Percentiles rank a stretch among this genome's conserved stretches.
Conservation (phyloP, 2,329 filamentous ascomycete species). For the Blastomyces silverae region DNA sequence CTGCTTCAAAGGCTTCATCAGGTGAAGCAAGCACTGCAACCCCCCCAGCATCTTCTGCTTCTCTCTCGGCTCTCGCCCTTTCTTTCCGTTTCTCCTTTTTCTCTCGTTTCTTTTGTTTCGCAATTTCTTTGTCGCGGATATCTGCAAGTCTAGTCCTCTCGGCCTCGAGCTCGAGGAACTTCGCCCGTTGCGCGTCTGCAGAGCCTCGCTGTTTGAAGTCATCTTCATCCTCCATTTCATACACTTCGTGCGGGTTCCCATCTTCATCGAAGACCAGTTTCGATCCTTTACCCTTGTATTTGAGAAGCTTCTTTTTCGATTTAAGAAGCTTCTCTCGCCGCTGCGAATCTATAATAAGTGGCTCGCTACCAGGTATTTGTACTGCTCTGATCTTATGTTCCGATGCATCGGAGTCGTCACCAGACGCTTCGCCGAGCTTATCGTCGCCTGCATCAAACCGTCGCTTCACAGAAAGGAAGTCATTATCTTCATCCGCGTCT, state of each 20-base stretch:
- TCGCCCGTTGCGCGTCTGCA: conserved; percentile 66
- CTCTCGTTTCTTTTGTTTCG: conserved; percentile 61
- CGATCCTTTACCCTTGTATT: conserved; percentile 77
- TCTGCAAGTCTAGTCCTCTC: conserved; percentile 68
- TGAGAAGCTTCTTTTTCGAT: conserved; percentile 88
- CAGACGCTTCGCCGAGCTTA: conserved; percentile 37
- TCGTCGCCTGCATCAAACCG: conserved; percentile 67
- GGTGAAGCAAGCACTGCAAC: conserved; percentile 32
- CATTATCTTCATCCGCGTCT: conserved; percentile 61
- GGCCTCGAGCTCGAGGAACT: conserved; percentile 71
- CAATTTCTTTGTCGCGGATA: conserved; percentile 71
- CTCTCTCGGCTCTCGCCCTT: conserved; percentile 32
- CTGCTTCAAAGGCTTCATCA: conserved; percentile 24
- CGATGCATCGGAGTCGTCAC: conserved; percentile 42
- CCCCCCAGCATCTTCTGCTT: conserved; percentile 29
- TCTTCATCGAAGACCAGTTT: conserved; percentile 92
- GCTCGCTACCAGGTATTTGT: conserved; percentile 56
- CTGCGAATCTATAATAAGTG: conserved; percentile 85
- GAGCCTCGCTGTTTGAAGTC: conserved; percentile 69
- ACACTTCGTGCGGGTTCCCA: conserved; percentile 73
- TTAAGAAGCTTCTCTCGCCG: conserved; percentile 90
- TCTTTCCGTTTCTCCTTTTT: conserved; percentile 43
- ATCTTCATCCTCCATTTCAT: conserved; percentile 80
- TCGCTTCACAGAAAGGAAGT: conserved; percentile 85
- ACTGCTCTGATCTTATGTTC: conserved; percentile 37